Percentiles rank a stretch among this genome's conserved stretches.
These are phyloP conservation scores for Papiliotrema fonsecae DNA, from an alignment of 1,284 basidiomycete genomes.

Conservation along the genomic window DNA sequence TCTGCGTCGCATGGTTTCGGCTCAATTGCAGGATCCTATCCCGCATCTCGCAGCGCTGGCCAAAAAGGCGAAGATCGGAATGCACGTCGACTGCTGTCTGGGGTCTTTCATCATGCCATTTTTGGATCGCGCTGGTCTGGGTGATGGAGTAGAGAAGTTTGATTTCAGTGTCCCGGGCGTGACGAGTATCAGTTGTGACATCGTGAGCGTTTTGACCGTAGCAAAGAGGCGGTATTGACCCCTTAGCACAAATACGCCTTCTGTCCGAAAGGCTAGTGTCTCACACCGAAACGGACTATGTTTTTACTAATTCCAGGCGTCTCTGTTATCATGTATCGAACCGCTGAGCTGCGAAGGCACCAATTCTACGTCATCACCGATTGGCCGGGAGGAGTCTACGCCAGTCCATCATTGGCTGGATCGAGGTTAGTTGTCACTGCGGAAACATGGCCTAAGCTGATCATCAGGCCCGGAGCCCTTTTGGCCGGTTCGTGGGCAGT, in stretches of 20 bases:
- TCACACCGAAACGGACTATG: background rate
- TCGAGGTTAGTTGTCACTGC: conserved; percentile 59
- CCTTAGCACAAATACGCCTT: conserved; percentile 48
- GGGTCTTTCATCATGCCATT: conserved; percentile 90
- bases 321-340: conserved; percentile 90
- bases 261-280: conserved; percentile 56
- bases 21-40: conserved; percentile 65
- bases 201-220: conserved; percentile 54
- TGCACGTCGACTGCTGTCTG: conserved; percentile 92
- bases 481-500: conserved; percentile 96
- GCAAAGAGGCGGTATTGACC: too few relatives aligned
- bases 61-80: conserved; percentile 66
- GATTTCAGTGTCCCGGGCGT: conserved; percentile 88
- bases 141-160: conserved; percentile 52
- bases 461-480: conserved; percentile 71
- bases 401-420: conserved; percentile 67
- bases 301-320: conserved; percentile 55
- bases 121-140: conserved; percentile 57
- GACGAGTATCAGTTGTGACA: conserved; percentile 86
- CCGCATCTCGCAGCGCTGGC: conserved; percentile 73
- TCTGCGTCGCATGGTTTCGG: conserved; percentile 23
- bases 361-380: conserved; percentile 79
- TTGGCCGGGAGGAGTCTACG: conserved; percentile 61
- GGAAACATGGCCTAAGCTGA: background rate
- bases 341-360: conserved; percentile 63